Conservation (phyloP, 2,329 filamentous ascomycete species). For the Aspergillus quadricinctus region DNA sequence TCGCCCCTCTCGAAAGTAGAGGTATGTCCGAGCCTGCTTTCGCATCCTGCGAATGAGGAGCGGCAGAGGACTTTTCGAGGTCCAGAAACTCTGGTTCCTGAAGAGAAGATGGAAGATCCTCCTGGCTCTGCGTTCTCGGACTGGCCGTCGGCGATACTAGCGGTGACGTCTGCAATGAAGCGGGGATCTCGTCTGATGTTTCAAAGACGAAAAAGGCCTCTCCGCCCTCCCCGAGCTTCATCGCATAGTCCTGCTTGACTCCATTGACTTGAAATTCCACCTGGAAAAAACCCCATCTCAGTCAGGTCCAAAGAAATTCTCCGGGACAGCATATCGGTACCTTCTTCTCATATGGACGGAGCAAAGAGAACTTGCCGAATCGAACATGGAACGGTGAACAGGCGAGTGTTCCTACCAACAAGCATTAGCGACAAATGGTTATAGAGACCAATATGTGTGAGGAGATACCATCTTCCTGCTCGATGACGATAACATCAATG, state of each 20-base stretch:
- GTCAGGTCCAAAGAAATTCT: background rate
- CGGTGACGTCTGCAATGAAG: constrained; percentile 88
- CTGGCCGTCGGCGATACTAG: constrained; percentile 85
- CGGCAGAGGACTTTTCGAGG: constrained; percentile 28
- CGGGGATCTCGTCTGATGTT: constrained; percentile 86
- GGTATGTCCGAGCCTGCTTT: constrained; percentile 24
- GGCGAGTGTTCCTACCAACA: constrained; percentile 56
- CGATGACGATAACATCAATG: constrained; percentile 97
- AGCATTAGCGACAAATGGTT: background rate
- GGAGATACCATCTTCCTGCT: constrained; percentile 81
- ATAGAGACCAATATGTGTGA: background rate
- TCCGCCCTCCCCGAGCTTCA: constrained; percentile 96
- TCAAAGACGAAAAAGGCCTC: constrained; percentile 99
- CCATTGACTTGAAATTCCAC: constrained; percentile 97
- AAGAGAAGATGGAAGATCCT: constrained; percentile 30
- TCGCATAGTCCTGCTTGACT: constrained; percentile 84
- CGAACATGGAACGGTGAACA: constrained; percentile 98
- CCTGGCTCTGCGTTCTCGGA: constrained; percentile 49
- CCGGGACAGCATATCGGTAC: constrained; percentile 22
- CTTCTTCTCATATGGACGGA: constrained; percentile 96
- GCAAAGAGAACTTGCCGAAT: constrained; percentile 95
- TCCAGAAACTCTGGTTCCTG: constrained; percentile 51
- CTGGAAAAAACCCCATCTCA: constrained; percentile 26
- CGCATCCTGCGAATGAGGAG: constrained; percentile 19
- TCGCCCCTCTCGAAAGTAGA: constrained; percentile 25